Base-by-base conservation (phyloP, 164 flowering plant genomes). In the Vitis rupestris region DNA sequence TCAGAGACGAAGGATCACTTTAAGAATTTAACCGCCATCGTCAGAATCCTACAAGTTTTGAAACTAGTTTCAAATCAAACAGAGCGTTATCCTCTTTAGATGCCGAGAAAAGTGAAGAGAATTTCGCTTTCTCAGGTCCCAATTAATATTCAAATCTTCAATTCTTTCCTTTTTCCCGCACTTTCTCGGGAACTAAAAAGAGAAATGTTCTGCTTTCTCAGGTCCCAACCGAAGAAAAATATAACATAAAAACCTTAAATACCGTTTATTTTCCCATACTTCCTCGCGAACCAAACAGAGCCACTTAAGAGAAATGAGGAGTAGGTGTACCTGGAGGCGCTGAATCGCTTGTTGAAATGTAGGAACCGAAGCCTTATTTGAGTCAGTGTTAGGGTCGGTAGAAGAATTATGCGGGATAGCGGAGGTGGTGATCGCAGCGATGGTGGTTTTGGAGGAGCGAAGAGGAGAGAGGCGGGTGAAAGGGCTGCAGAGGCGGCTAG, bases 341-440 rank as follows among this genome's bases (percentile, higher is more conserved):
- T 92, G 97, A 80, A 94, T 90, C 12, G 98, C 98, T 76, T 94
- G 97, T 59, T 94, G 98, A 64, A 94, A 94, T 12, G 97, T 90
- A 14, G 80, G 97, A 15, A 79, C 74, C 15, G 89, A 84, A 49
- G 78, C 57, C 61, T 61, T 71, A 23, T 74, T 55, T 0, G 67
- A 48, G 14, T 59, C 69, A 1, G 76, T 48, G 44, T 68, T 73
- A 1, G 75, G 48, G 57, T 68, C 76, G 9, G 77, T 58, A 0
- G 72, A 59, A 2, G 79, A 65, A 74, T 62, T 69, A 9, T 72
- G 81, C 15, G 74, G 68, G 44, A 67, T 57, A 3, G 82, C 65
- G 10, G 86, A 74, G 17, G 70, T 64, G 63, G 72, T 49, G 48
- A 75, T 70, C 0, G 84, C 71, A 17, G 80, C 68, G 62, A 66